These are phyloP conservation scores for Ogataea ramenticola DNA, from an alignment of 805 yeast genomes.

Conservation along the genomic window DNA sequence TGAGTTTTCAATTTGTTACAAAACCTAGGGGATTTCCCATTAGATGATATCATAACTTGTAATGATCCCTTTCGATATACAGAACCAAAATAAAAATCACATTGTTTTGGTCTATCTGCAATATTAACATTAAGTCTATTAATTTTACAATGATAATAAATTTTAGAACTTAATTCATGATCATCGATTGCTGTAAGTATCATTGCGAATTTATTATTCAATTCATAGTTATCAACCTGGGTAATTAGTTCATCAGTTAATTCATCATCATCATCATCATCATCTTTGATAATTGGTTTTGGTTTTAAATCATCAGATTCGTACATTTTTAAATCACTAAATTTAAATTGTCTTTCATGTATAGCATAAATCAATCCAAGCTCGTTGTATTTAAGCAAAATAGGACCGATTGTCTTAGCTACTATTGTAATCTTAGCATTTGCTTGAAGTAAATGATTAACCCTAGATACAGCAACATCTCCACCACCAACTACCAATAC, in stretches of 20 bases:
- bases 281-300: no score
- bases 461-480: conserved; percentile 67
- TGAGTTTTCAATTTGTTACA: conserved; percentile 55
- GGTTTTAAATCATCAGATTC: conserved; percentile 21
- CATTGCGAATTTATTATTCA: conserved; percentile 43
- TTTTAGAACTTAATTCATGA: conserved; percentile 46
- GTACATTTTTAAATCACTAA: conserved; percentile 44
- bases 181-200: conserved; percentile 75
- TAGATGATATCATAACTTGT: conserved; percentile 77
- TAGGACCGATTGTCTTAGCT: conserved; percentile 33
- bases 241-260: conserved; percentile 24
- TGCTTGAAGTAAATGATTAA: conserved; percentile 59
- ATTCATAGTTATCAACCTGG: conserved; percentile 27
- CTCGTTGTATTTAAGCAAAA: conserved; percentile 25
- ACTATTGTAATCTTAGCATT: conserved; percentile 65
- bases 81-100: conserved; percentile 84
- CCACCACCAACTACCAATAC: conserved; percentile 76
- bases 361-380: conserved; percentile 37
- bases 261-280: conserved; percentile 14
- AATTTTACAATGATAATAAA: conserved; percentile 43
- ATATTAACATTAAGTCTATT: conserved; percentile 59
- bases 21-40: conserved; percentile 75
- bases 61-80: conserved; percentile 65
- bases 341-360: conserved; percentile 35
- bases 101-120: conserved; percentile 77